Evolutionary conservation across 2,329 filamentous ascomycete genomes (phyloP).

Genomic region (Dactylellina leptospora): DNA sequence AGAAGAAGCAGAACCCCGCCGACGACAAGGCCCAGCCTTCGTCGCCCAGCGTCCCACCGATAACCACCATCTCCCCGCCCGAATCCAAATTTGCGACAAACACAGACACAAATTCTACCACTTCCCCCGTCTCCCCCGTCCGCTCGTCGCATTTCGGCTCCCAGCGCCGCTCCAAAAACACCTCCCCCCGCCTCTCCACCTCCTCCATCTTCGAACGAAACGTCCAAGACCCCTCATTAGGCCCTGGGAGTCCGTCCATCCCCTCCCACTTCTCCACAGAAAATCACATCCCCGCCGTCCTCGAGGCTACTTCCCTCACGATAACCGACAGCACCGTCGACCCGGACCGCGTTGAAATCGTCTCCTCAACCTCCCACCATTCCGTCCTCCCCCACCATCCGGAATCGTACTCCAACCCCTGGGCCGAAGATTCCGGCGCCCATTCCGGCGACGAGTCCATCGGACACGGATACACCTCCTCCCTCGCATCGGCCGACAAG

Average conservation of each 20-base stretch:
- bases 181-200: conserved; percentile 63
- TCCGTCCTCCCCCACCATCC: conserved; percentile 38
- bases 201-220: conserved; percentile 84
- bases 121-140: conserved; percentile 70
- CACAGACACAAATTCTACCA: conserved; percentile 45
- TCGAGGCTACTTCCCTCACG: conserved; percentile 89
- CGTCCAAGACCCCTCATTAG: conserved; percentile 69
- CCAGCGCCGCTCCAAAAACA: conserved; percentile 48
- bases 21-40: conserved; percentile 58
- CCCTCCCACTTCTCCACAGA: conserved; percentile 93
- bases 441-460: conserved; percentile 52
- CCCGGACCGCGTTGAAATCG: conserved; percentile 89
- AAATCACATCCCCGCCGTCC: conserved; percentile 88
- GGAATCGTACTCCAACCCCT: conserved; percentile 38
- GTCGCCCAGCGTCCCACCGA: conserved; percentile 57
- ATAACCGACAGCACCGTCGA: conserved; percentile 87
- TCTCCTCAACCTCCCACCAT: conserved; percentile 70
- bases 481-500: conserved; percentile 53
- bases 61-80: conserved; percentile 60
- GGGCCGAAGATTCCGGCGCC: conserved; percentile 41
- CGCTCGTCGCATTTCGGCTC: conserved; percentile 65
- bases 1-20: conserved; percentile 68
- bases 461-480: conserved; percentile 40
- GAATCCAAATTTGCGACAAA: conserved; percentile 28
- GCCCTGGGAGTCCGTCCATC: conserved; percentile 78